A percentile compares a stretch with the other conserved stretches of the same genome.
Evolutionary conservation across 768 basidiomycete genomes (phyloP).

Genomic region (Chiua virens): DNA sequence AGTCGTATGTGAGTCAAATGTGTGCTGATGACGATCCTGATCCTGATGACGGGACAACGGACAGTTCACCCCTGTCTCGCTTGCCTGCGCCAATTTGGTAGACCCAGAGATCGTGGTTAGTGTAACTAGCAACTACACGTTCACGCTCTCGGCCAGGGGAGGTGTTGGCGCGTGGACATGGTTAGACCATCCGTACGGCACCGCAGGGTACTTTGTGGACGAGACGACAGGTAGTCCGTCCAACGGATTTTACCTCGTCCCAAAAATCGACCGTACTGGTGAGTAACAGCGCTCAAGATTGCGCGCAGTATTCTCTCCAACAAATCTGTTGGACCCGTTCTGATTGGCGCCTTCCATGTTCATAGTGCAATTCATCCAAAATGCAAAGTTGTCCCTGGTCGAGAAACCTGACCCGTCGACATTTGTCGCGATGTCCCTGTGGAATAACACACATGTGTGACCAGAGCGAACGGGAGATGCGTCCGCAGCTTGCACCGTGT

Average conservation of each 20-base stretch:
- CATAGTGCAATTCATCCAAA: constrained; percentile 43
- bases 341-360: background rate
- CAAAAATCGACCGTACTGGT: constrained; percentile 54
- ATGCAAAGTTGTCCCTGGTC: constrained; percentile 39
- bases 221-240: constrained; percentile 38
- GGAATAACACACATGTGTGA: constrained; percentile 49
- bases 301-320: background rate
- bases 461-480: background rate
- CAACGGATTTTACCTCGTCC: constrained; percentile 58
- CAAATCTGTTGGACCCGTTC: background rate
- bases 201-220: constrained; percentile 53
- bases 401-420: constrained; percentile 39
- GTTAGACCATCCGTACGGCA: constrained; percentile 58
- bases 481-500: too few relatives aligned
- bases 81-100: constrained; percentile 45
- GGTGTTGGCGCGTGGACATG: constrained; percentile 60
- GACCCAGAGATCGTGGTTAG: constrained; percentile 49
- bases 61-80: constrained; percentile 53
- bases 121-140: constrained; percentile 36
- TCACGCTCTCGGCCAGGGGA: constrained; percentile 51
- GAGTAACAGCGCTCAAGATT: constrained; percentile 12
- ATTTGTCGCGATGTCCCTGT: constrained; percentile 52
- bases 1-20: constrained; percentile 47
- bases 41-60: background rate
- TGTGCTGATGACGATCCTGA: too few relatives aligned